These are phyloP conservation scores for Ganoderma sp. DNA, from an alignment of 1,284 basidiomycete species.

Conservation along the genomic window DNA sequence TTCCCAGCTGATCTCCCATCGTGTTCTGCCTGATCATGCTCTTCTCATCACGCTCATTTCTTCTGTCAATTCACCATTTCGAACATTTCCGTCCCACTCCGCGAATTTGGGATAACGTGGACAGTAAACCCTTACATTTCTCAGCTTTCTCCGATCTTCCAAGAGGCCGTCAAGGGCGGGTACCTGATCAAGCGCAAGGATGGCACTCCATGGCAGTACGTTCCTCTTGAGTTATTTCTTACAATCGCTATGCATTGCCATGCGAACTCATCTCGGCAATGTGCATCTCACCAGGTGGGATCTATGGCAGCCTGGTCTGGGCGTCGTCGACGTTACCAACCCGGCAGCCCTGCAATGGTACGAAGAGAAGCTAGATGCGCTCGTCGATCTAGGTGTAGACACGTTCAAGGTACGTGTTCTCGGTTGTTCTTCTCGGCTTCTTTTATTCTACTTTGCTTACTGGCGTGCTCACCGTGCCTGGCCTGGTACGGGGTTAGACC, in stretches of 20 bases:
- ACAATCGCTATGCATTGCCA: neutral
- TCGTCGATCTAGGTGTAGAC: slow-evolving; percentile 76
- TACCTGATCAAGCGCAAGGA: slow-evolving; percentile 75
- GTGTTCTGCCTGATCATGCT: slow-evolving; percentile 9
- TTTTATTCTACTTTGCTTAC: neutral
- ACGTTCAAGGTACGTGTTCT: slow-evolving; percentile 62
- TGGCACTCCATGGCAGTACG: slow-evolving; percentile 76
- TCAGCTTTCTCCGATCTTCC: slow-evolving; percentile 72
- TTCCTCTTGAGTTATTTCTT: slow-evolving; percentile 12
- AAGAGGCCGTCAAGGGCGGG: slow-evolving; percentile 67
- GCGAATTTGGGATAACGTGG: neutral
- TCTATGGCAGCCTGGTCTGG: slow-evolving; percentile 75
- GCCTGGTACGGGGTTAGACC: slow-evolving; percentile 48
- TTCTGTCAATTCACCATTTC: neutral
- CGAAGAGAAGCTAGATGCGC: slow-evolving; percentile 57
- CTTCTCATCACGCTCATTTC: neutral
- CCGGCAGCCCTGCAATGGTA: slow-evolving; percentile 74
- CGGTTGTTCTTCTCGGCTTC: neutral
- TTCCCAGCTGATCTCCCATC: neutral
- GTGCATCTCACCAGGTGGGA: slow-evolving; percentile 57
- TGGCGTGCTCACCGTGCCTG: neutral
- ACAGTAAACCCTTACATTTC: slow-evolving; percentile 73
- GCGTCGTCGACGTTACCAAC: slow-evolving; percentile 76
- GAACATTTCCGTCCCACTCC: neutral
- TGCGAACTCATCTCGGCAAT: neutral